These are phyloP conservation scores for Xerocomus spinulosus DNA, from an alignment of 768 basidiomycete genomes.

Conservation along the genomic window DNA sequence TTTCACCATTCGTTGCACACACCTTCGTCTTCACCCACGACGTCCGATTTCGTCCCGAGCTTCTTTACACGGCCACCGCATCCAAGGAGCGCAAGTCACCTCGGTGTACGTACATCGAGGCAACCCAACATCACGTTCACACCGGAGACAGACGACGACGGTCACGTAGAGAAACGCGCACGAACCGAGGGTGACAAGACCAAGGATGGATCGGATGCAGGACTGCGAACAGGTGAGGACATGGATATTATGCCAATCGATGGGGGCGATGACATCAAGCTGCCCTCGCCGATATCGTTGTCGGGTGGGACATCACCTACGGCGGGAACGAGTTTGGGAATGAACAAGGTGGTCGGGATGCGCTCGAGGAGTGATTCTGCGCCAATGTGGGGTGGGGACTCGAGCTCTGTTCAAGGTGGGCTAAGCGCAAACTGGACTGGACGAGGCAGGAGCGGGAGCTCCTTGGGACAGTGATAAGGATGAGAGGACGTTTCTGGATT, in stretches of 20 bases:
- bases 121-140: constrained; percentile 31
- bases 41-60: constrained; percentile 14
- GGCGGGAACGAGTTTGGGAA: constrained; percentile 13
- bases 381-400: constrained; percentile 20
- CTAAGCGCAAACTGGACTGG: constrained; percentile 28
- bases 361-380: constrained; percentile 25
- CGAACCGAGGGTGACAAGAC: constrained; percentile 16
- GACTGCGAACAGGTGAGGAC: too few relatives aligned
- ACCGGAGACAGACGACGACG: constrained; percentile 20
- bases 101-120: constrained; percentile 18
- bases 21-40: constrained; percentile 28
- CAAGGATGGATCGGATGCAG: too few relatives aligned
- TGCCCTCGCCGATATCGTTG: constrained; percentile 20
- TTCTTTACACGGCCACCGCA: constrained; percentile 10
- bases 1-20: constrained; percentile 24
- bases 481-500: too few relatives aligned
- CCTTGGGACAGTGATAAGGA: constrained; percentile 28
- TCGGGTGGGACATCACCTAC: constrained; percentile 10
- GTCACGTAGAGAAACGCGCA: constrained; percentile 25
- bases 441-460: constrained; percentile 24
- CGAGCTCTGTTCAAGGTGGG: constrained; percentile 16
- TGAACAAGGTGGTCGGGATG: constrained; percentile 14
- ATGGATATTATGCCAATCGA: constrained; percentile 24
- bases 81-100: constrained; percentile 28
- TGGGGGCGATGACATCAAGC: constrained; percentile 16